Conservation (phyloP, 805 yeast species). For the Saccharomycopsis fodiens region DNA sequence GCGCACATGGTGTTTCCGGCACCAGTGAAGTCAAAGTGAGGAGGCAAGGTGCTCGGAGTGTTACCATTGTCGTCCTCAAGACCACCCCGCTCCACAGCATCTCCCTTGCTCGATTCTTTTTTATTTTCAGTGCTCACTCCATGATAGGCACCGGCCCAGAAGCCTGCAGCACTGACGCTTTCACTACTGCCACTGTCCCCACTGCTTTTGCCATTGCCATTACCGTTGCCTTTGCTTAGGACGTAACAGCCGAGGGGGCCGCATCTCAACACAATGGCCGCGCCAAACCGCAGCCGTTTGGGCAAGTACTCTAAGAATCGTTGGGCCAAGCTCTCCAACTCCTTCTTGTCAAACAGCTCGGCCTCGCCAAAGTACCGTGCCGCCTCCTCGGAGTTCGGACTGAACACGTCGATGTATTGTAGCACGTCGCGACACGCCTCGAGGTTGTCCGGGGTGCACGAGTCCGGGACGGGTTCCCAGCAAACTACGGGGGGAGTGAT, state of each 20-base stretch:
- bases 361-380: constrained; percentile 49
- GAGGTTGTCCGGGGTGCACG: constrained; percentile 49
- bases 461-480: constrained; percentile 87
- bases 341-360: constrained; percentile 34
- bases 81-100: too few species aligned
- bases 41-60: constrained; percentile 24
- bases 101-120: too few species aligned
- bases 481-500: constrained; percentile 31
- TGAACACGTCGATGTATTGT: constrained; percentile 45
- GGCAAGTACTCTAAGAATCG: constrained; percentile 36
- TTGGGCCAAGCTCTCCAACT: constrained; percentile 37
- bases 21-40: constrained; percentile 85
- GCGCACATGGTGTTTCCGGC: constrained; percentile 92
- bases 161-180: too few species aligned
- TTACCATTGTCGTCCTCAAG: too few species aligned
- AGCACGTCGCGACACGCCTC: constrained; percentile 32
- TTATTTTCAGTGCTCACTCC: constrained; percentile 27
- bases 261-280: constrained; percentile 62
- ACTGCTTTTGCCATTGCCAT: too few species aligned
- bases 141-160: constrained; percentile 75
- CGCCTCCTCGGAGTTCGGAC: constrained; percentile 86
- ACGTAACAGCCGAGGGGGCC: constrained; percentile 66
- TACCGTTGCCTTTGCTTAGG: constrained; percentile 27
- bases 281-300: constrained; percentile 25
- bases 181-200: too few species aligned